Base-by-base conservation (phyloP, 2,329 filamentous ascomycete species). In the Trichoderma atrobrunneum region DNA sequence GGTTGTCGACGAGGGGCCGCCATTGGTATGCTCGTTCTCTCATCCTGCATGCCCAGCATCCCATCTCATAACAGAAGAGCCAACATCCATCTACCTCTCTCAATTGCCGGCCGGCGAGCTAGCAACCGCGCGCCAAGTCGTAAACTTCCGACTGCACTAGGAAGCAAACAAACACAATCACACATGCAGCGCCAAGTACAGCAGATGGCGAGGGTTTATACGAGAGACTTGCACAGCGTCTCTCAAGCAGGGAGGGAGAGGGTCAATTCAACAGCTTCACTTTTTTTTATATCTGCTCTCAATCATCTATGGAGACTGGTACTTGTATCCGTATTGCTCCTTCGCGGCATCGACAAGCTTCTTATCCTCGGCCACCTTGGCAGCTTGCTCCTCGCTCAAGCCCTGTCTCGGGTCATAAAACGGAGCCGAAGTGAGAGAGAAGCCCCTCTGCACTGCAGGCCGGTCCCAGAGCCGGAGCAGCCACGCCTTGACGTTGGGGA, bases 401-500 rank as follows among this genome's bases (percentile, higher is more conserved):
- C 70, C 39, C 72, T 71, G 61, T 57, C 75, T 28, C 61, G 73
- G 32, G 73, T 65, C 71, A 6, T 34, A n/a, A 21, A 32, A n/a
- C 74, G 92, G 86, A 14, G 82, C 85, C 18, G 86, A 84, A 1
- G 93, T 93, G 5, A 94, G 87, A 80, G 93, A 85, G 71, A 89
- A 85, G 7, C 92, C 94, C 81, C 91, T 93, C 81, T 94, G 89
- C 10, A 94, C 86, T 2, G 85, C 93, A 0, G 91, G 89, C 1
- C 93, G 87, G 70, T 87, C 85, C 48, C 89, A 84, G 83, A 97
- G 86, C 70, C 86, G 86, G 73, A 92, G 87, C 75, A 94, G 86
- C 94, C 94, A 97, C 5, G 87, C 87, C 78, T 92, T 89, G 74
- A 97, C 80, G 48, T 87, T 81, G 1, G 93, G 93, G 81, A 94